These are phyloP conservation scores for Sarocladium brachiariae DNA, from an alignment of 2,329 filamentous ascomycete genomes.

Conservation along the genomic window DNA sequence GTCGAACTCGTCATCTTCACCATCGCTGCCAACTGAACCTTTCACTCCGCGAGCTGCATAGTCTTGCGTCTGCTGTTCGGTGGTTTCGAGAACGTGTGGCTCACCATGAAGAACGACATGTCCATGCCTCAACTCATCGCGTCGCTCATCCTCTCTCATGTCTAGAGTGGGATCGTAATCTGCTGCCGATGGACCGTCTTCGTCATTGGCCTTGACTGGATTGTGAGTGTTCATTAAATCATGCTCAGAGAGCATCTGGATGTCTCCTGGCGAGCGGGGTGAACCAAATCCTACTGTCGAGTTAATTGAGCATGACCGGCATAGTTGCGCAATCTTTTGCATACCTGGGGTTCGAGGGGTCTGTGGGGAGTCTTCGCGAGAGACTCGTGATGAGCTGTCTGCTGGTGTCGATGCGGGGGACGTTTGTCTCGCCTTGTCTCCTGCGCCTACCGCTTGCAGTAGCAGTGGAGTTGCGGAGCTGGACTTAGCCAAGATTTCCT, in stretches of 20 bases:
- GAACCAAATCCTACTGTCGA: slow-evolving; percentile 29
- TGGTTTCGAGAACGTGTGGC: slow-evolving; percentile 21
- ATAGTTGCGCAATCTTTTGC: slow-evolving; percentile 12
- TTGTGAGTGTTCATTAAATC: slow-evolving; percentile 58
- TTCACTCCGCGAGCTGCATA: slow-evolving; percentile 21
- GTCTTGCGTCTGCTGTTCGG: slow-evolving; percentile 20
- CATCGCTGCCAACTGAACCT: slow-evolving; percentile 41
- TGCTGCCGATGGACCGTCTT: slow-evolving; percentile 80
- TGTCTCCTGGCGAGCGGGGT: slow-evolving; percentile 39
- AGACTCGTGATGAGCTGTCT: slow-evolving; percentile 21
- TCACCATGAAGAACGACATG: slow-evolving; percentile 46
- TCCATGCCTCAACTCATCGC: slow-evolving; percentile 58
- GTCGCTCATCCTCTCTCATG: slow-evolving; percentile 75
- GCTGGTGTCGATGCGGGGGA: slow-evolving; percentile 45
- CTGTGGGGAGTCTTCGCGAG: slow-evolving; percentile 23
- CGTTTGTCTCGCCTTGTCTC: slow-evolving; percentile 45
- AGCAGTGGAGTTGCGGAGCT: slow-evolving; percentile 66
- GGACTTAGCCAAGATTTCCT: slow-evolving; percentile 80
- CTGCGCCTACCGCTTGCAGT: slow-evolving; percentile 64
- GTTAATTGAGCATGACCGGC: slow-evolving; percentile 17
- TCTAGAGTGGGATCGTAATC: slow-evolving; percentile 88
- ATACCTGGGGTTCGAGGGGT: slow-evolving; percentile 43
- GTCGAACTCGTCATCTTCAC: slow-evolving; percentile 69
- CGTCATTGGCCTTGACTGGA: slow-evolving; percentile 32
- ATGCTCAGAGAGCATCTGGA: slow-evolving; percentile 60